A percentile compares a stretch with the other conserved stretches of the same genome.
Conservation (phyloP, 352 stramenopile genomes). For the Saprolegnia diclina region DNA sequence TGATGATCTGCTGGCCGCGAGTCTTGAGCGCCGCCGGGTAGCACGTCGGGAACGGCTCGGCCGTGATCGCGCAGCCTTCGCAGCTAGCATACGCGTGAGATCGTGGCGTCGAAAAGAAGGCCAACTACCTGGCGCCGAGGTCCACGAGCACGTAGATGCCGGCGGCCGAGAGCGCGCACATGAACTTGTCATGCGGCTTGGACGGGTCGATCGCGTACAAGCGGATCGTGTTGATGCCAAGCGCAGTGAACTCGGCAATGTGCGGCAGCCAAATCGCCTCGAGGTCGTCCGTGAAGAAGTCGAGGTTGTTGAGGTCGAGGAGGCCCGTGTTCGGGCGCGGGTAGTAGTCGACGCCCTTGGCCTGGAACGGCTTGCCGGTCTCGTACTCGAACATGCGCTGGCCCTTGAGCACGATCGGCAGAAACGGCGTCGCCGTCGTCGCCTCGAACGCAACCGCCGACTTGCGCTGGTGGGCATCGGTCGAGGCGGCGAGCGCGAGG, state of each 20-base stretch:
- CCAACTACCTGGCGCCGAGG: slow-evolving; percentile 35
- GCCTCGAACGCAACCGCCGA: neutral
- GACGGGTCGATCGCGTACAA: slow-evolving; percentile 75
- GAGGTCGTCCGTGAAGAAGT: slow-evolving; percentile 75
- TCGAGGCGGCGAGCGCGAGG: neutral
- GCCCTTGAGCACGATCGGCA: slow-evolving; percentile 53
- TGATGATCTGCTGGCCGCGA: slow-evolving; percentile 73
- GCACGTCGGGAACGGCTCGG: slow-evolving; percentile 41
- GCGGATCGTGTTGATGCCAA: slow-evolving; percentile 71
- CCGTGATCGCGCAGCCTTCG: slow-evolving; percentile 56
- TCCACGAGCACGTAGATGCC: slow-evolving; percentile 79
- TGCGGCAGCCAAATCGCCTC: slow-evolving; percentile 62
- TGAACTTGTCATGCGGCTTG: slow-evolving; percentile 73
- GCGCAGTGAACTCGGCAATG: slow-evolving; percentile 52
- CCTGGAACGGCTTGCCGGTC: slow-evolving; percentile 61
- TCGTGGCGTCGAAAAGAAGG: neutral
- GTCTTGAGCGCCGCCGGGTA: slow-evolving; percentile 65
- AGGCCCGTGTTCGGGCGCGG: slow-evolving; percentile 68
- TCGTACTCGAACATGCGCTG: slow-evolving; percentile 73
- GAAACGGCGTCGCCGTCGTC: neutral
- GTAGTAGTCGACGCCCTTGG: slow-evolving; percentile 82
- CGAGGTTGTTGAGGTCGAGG: slow-evolving; percentile 69
- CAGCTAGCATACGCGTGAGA: slow-evolving; percentile 30
- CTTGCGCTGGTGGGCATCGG: neutral
- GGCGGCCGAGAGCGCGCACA: slow-evolving; percentile 65